A percentile compares a stretch with the other conserved stretches of the same genome.
Evolutionary conservation across 352 stramenopile genomes (phyloP).

Genomic region (Globisporangium paddicum): DNA sequence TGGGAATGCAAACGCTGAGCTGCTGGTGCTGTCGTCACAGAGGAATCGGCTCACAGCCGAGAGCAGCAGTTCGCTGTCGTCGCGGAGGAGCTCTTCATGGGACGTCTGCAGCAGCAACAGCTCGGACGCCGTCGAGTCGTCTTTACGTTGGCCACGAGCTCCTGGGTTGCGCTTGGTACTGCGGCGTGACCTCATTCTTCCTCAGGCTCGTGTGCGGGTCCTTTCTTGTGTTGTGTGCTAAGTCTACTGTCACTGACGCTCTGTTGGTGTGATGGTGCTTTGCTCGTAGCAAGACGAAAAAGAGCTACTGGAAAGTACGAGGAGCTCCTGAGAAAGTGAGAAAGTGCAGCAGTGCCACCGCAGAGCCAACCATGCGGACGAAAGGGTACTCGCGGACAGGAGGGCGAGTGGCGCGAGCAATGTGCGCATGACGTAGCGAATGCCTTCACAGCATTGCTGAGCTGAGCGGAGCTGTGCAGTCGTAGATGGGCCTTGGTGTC

Average conservation of each 20-base stretch:
- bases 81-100: not conserved
- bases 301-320: not conserved
- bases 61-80: constrained; percentile 9
- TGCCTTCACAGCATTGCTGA: no score
- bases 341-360: no score
- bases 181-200: not conserved
- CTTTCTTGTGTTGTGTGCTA: not conserved
- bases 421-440: no score
- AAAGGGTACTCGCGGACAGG: no score
- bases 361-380: no score
- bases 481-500: no score
- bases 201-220: not conserved
- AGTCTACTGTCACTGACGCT: no score
- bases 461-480: no score
- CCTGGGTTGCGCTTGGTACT: not conserved
- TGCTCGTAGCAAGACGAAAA: not conserved
- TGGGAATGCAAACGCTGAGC: not conserved
- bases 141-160: not conserved
- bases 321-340: no score
- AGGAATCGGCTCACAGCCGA: constrained; percentile 1
- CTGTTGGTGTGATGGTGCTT: not conserved
- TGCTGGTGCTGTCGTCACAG: not conserved
- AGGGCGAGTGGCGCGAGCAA: no score
- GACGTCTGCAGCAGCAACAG: not conserved
- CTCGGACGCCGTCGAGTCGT: not conserved